Evolutionary conservation across 163 green algal species (phyloP), one percentile per base, ranked within the genome.

Genomic region (Scenedesmus sp.): DNA sequence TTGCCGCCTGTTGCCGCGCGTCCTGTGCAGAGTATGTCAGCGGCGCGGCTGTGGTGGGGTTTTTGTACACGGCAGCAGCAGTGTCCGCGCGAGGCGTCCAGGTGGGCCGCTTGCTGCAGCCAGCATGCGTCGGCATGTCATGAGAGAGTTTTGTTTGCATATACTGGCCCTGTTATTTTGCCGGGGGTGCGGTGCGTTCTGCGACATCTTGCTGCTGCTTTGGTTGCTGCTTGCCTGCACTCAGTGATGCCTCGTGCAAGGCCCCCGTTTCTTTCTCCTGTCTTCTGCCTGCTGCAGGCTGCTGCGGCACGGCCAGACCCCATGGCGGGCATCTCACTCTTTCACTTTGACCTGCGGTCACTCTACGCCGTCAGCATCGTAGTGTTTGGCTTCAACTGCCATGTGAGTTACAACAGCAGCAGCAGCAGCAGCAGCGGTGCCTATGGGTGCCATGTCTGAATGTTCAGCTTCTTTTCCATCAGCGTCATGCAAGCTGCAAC

Each of bases 341-440:
- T 96, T 40, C 44, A 89, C 0, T 80, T 91, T 35, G 85, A 95
- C 90, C 89, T 93, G 20, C 37, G 81, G 30, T 87, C 90, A 33
- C 92, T 97, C 5, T 95, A 94, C 61, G 94, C 95, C n/a, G 85
- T 98, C n/a, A 96, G 95, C 91, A 96, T 98, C 81, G 86, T 98
- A 15, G 95, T 97, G 7, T 98, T 98, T 92, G 96, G 96, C 40
- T 98, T 98, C 93, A 96, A 97, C 89, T 97, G 94, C 90, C 96
- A 98, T 92, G 88, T 86, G 81, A 73, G 79, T 3, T 40, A 89
- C 88, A 33, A 91, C 65, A 76, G 65, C 30, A 40, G 61, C 61
- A 76, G 26, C 37, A n/a, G 73, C 73, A 49, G 73, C 73, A 49
- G 73, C 4, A n/a, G 73, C 35, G 33, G n/a, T n/a, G n/a, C n/a